Conservation (phyloP, 768 basidiomycete genomes). For the Coprinopsis marcescibilis region DNA sequence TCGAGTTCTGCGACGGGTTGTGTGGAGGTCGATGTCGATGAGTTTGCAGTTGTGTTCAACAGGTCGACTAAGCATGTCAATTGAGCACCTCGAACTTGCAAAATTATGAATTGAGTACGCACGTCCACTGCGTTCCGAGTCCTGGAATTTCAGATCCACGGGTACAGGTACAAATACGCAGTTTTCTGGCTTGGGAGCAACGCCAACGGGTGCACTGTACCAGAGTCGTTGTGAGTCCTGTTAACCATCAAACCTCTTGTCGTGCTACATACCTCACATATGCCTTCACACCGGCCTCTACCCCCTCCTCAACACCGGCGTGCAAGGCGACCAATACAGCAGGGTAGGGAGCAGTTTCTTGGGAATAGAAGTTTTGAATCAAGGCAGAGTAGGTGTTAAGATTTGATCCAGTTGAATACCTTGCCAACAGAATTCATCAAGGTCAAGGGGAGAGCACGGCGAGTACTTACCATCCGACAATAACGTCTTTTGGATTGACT, state of each 20-base stretch:
- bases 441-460: slow-evolving; percentile 2
- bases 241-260: not conserved
- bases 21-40: slow-evolving; percentile 39
- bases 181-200: slow-evolving; percentile 88
- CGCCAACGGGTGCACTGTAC: slow-evolving; percentile 63
- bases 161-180: slow-evolving; percentile 92
- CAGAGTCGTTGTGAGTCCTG: slow-evolving; percentile 9
- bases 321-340: slow-evolving; percentile 90
- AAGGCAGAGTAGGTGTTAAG: slow-evolving; percentile 94
- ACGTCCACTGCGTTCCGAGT: slow-evolving; percentile 84
- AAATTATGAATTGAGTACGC: slow-evolving; percentile 26
- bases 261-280: slow-evolving; percentile 62
- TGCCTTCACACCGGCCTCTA: slow-evolving; percentile 73
- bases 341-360: slow-evolving; percentile 83
- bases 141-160: slow-evolving; percentile 77
- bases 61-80: slow-evolving; percentile 63
- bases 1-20: slow-evolving; percentile 68
- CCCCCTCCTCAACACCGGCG: slow-evolving; percentile 64
- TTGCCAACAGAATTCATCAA: slow-evolving; percentile 22
- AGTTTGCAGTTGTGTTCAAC: slow-evolving; percentile 44
- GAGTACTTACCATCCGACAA: slow-evolving; percentile 87
- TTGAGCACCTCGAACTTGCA: not conserved
- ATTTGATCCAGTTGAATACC: slow-evolving; percentile 90
- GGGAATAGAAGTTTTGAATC: slow-evolving; percentile 96
- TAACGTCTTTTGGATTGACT: slow-evolving; percentile 79